A percentile compares a stretch with the other conserved stretches of the same genome.
phyloP scores from a whole-genome alignment of 225 moss, liverwort and hornwort genomes.

The Polytrichum formosum region DNA sequence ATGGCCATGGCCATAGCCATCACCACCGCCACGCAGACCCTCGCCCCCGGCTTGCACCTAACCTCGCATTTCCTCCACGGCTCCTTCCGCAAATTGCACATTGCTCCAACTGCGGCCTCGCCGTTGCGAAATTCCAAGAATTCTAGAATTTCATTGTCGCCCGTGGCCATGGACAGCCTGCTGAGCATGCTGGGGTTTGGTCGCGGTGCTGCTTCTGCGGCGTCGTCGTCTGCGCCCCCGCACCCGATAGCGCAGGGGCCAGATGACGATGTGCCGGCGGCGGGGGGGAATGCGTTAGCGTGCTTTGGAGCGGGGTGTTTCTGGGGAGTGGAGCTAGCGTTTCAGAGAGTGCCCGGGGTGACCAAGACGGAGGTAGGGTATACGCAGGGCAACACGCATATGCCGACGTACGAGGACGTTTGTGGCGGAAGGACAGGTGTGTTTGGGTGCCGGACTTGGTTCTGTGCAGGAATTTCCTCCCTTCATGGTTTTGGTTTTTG shows the following conservation, averaged over 20 bases:
- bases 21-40: neutral
- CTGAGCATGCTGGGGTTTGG: conserved; percentile 36
- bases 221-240: conserved; percentile 19
- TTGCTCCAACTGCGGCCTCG: too few relatives aligned
- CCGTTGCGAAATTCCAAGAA: too few relatives aligned
- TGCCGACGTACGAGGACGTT: conserved; percentile 50
- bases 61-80: neutral
- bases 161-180: conserved; percentile 24
- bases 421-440: conserved; percentile 31
- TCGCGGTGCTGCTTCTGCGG: neutral
- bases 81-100: too few relatives aligned
- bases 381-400: conserved; percentile 43
- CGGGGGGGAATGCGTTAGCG: neutral
- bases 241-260: conserved; percentile 34
- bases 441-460: neutral
- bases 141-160: too few relatives aligned
- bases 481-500: neutral
- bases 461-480: neutral
- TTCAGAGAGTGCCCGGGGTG: conserved; percentile 34
- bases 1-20: neutral
- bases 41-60: neutral
- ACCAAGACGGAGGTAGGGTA: conserved; percentile 40
- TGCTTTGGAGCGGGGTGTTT: conserved; percentile 3
- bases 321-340: conserved; percentile 4
- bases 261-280: neutral